Evolutionary conservation across 225 moss, liverwort and hornwort species (phyloP).

Genomic region (Climacium dendroides): DNA sequence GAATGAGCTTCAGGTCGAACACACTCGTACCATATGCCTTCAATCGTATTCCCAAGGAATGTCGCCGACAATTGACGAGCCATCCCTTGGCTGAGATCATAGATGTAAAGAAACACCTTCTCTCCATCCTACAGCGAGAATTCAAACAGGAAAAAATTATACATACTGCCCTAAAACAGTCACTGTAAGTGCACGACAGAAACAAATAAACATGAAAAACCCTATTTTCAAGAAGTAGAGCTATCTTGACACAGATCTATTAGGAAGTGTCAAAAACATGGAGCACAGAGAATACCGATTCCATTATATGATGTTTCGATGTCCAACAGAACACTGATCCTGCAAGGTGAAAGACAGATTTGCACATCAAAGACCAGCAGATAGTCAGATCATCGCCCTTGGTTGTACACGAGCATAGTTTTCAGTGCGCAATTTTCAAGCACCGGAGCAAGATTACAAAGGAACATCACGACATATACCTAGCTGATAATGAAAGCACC

Average conservation of each 20-base stretch:
- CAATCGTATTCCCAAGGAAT: neutral
- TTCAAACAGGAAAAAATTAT: neutral
- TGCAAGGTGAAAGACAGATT: neutral
- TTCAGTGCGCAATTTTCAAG: neutral
- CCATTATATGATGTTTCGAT: neutral
- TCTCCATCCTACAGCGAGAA: constrained; percentile 2
- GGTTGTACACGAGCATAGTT: neutral
- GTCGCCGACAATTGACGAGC: constrained; percentile 16
- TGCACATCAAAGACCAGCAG: neutral
- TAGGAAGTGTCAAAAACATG: neutral
- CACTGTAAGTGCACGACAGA: neutral
- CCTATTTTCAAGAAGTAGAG: neutral
- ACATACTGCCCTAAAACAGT: neutral
- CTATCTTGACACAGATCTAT: neutral
- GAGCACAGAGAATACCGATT: neutral
- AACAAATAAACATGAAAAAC: neutral
- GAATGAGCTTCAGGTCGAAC: neutral
- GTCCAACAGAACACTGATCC: neutral
- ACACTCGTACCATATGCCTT: constrained; percentile 7
- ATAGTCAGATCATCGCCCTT: neutral
- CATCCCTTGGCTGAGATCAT: constrained; percentile 26
- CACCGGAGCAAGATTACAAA: neutral
- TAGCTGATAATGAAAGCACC: neutral
- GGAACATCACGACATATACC: neutral
- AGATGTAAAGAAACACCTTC: constrained; percentile 19